Conservation (phyloP, 2,329 filamentous ascomycete genomes). For the Aspergillus piperis region DNA sequence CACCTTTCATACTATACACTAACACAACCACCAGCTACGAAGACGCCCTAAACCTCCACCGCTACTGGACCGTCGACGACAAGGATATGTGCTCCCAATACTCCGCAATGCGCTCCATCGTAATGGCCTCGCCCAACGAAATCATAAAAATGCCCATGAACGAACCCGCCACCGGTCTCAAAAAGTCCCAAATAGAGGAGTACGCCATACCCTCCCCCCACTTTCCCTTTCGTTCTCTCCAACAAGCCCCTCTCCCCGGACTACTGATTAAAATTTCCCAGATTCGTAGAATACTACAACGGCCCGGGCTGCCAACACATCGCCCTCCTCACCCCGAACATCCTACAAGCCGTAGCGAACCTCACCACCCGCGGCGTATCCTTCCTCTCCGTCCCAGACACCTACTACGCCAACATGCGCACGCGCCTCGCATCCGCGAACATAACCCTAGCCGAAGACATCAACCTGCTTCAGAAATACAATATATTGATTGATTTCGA, state of each 20-base stretch:
- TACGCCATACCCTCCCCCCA: slow-evolving; percentile 41
- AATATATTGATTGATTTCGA: slow-evolving; percentile 93
- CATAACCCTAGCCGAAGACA: slow-evolving; percentile 68
- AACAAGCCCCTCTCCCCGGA: too few species aligned
- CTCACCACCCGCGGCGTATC: slow-evolving; percentile 77
- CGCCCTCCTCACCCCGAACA: slow-evolving; percentile 74
- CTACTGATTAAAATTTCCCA: slow-evolving; percentile 1
- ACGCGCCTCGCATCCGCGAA: slow-evolving; percentile 64
- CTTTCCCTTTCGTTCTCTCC: too few species aligned
- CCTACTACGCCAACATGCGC: slow-evolving; percentile 76
- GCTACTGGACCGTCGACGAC: slow-evolving; percentile 94
- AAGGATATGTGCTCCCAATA: slow-evolving; percentile 86
- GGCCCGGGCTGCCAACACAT: slow-evolving; percentile 89
- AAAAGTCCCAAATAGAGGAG: slow-evolving; percentile 88
- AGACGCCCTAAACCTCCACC: slow-evolving; percentile 81
- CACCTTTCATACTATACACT: neutral
- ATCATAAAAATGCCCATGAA: slow-evolving; percentile 97
- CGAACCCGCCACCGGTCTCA: slow-evolving; percentile 82
- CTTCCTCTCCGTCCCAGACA: slow-evolving; percentile 78
- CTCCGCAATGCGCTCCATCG: slow-evolving; percentile 79
- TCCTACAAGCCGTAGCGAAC: slow-evolving; percentile 69
- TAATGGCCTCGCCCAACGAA: slow-evolving; percentile 80
- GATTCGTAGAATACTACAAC: slow-evolving; percentile 74
- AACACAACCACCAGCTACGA: slow-evolving; percentile 60
- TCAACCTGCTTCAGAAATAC: slow-evolving; percentile 70